Conservation (phyloP, 2,329 filamentous ascomycete genomes). For the Emericellopsis atlantica region DNA sequence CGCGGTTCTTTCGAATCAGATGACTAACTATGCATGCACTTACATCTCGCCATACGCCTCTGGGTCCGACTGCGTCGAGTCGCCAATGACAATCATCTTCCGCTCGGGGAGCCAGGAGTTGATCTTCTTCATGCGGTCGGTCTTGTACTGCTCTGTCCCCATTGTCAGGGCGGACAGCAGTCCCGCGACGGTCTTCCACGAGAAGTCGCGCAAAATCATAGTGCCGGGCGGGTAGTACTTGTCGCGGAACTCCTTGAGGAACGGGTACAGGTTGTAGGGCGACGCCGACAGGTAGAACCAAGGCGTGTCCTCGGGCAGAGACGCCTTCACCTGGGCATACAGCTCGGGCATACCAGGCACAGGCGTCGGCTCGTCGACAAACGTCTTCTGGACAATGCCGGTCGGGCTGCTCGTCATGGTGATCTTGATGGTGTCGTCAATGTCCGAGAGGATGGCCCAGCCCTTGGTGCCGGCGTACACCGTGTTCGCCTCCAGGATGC, state of each 20-base stretch:
- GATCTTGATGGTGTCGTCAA: slow-evolving; percentile 93
- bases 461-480: slow-evolving; percentile 64
- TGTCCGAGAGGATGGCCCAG: slow-evolving; percentile 81
- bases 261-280: slow-evolving; percentile 87
- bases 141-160: slow-evolving; percentile 78
- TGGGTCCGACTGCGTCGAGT: slow-evolving; percentile 84
- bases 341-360: slow-evolving; percentile 76
- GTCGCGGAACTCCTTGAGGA: slow-evolving; percentile 64
- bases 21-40: slow-evolving; percentile 14
- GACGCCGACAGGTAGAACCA: slow-evolving; percentile 94
- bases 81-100: slow-evolving; percentile 75
- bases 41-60: slow-evolving; percentile 79
- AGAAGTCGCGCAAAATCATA: slow-evolving; percentile 72
- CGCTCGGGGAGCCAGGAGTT: slow-evolving; percentile 65
- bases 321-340: slow-evolving; percentile 51
- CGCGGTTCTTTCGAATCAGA: not conserved
- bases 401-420: slow-evolving; percentile 70
- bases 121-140: slow-evolving; percentile 65
- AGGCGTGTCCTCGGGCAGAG: slow-evolving; percentile 45
- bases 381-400: slow-evolving; percentile 74
- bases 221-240: slow-evolving; percentile 64
- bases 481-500: slow-evolving; percentile 53
- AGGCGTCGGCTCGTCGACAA: slow-evolving; percentile 60
- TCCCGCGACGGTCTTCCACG: slow-evolving; percentile 74
- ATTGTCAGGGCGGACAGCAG: slow-evolving; percentile 68